Base-by-base conservation (phyloP, 441 rosid species). In the Gossypium davidsonii region DNA sequence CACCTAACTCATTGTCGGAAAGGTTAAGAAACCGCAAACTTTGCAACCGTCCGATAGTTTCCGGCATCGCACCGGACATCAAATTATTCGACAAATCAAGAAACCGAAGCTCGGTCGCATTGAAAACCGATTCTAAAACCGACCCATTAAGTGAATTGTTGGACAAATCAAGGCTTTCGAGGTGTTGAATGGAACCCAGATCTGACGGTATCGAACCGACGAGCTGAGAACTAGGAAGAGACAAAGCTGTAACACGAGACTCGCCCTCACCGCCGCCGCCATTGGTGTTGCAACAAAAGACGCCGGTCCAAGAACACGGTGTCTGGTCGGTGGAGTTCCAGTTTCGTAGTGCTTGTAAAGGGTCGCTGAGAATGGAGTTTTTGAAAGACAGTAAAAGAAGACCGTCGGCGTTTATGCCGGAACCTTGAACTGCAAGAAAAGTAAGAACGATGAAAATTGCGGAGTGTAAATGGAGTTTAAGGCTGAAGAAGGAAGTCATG, bases 251-350 rank as follows among this genome's bases (percentile, higher is more conserved):
- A 14, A 91, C 96, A n/a, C 87, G 85, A 75, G 76, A 77, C 39
- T 0, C 39, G 9, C 39, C 39, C 39, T 34, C 39, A 1, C 39
- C 39, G 7, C 9, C 39, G 61, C 48, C 18, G 62, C 77, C 25
- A 42, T 71, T 75, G 8, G 65, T 7, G 79, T 72, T 57, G 78
- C 75, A 79, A 70, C 93, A 93, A 52, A 80, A 70, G 61, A 93
- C 91, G 46, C 98, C 97, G 51, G 78, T 67, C 98, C 98, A 93
- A 0, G 84, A 89, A 84, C 98, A 93, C 1, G 98, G 97, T 71
- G 83, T 87, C 70, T 84, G 81, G 72, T 86, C 89, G 56, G 44
- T 14, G 84, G 68, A 74, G 67, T 63, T 90, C 98, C 98, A 93
- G 80, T 53, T 76, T 21, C 77, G 70, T 39, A 91, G 82, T 5